Base-by-base conservation (phyloP, 345 rosid genomes). In the Bruguiera parviflora region DNA sequence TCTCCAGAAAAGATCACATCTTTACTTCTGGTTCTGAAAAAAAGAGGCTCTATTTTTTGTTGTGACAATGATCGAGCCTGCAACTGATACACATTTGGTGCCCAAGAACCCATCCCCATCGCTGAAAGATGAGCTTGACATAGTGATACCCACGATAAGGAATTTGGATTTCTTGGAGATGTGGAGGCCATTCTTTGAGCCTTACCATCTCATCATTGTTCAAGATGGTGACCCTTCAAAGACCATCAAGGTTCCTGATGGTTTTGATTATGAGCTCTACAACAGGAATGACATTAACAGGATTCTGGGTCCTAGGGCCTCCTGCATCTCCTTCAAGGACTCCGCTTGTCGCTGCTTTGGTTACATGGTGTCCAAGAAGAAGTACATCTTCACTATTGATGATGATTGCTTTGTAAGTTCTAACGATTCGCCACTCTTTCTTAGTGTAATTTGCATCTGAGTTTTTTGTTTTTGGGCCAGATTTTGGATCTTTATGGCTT, bases 271-370 rank as follows among this genome's bases (percentile, higher is more conserved):
- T 66, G 98, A 91, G 77, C 96, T 94, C 18, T 91, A 89, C 73
- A 94, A 94, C 73, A 81, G 98, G 72, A 89, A 94, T 65, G 98
- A 94, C 37, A 89, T 94, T 37, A 89, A 94, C 78, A 76, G 83
- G 71, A 87, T 94, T 68, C 81, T 94, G 15, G 97, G 98, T 31
- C 96, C 98, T 1, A 94, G 85, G 88, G 97, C 98, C 28, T 86
- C 92, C 10, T 94, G 98, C 72, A 94, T 94, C 65, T 94, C 98
- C 39, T 94, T 91, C 72, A 91, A 91, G 87, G 98, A 94, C 81
- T 91, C 97, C 20, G 97, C 97, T 68, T 94, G 98, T 67, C 89
- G 98, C 5, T 91, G 97, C 87, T 94, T 94, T 73, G 98, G 98
- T 5, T 94, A 88, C 79, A 91, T 94, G 98, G 85, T 94, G 49